Percentiles rank a stretch among this genome's conserved stretches.
These are phyloP conservation scores for Caryopteris hybrid DNA, from an alignment of 305 asterid species.

Conservation along the genomic window DNA sequence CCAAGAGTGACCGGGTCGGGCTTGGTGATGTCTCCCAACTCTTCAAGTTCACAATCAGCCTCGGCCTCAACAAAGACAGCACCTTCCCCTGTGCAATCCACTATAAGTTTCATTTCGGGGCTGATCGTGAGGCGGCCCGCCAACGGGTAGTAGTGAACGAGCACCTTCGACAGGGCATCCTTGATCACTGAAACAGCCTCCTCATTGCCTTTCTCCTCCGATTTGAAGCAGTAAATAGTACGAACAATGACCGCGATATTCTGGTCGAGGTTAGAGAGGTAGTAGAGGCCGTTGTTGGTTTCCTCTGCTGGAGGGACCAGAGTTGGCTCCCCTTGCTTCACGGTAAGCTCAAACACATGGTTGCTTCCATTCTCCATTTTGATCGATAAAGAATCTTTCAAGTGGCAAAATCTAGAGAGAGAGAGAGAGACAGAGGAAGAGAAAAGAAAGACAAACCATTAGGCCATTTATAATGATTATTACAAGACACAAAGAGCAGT, in stretches of 20 bases:
- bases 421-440: not conserved
- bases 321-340: conserved; percentile 51
- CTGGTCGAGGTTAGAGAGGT: conserved; percentile 83
- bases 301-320: conserved; percentile 63
- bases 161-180: conserved; percentile 63
- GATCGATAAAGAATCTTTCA: too few relatives aligned
- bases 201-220: conserved; percentile 56
- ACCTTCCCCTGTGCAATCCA: conserved; percentile 79
- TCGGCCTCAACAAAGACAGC: conserved; percentile 88
- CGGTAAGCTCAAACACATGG: conserved; percentile 28
- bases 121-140: conserved; percentile 69
- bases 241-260: conserved; percentile 78
- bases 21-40: conserved; percentile 65
- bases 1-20: conserved; percentile 86
- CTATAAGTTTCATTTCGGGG: conserved; percentile 62
- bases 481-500: too few relatives aligned
- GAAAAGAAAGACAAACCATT: too few relatives aligned
- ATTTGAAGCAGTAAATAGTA: conserved; percentile 71
- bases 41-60: conserved; percentile 48
- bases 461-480: too few relatives aligned
- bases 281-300: conserved; percentile 56
- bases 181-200: conserved; percentile 43
- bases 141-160: conserved; percentile 66
- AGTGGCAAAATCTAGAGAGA: too few relatives aligned
- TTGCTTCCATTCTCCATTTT: conserved; percentile 40